Percentiles rank a stretch among this genome's conserved stretches.
These are phyloP conservation scores for Stemphylium vesicarium DNA, from an alignment of 2,329 filamentous ascomycete species.

Conservation along the genomic window DNA sequence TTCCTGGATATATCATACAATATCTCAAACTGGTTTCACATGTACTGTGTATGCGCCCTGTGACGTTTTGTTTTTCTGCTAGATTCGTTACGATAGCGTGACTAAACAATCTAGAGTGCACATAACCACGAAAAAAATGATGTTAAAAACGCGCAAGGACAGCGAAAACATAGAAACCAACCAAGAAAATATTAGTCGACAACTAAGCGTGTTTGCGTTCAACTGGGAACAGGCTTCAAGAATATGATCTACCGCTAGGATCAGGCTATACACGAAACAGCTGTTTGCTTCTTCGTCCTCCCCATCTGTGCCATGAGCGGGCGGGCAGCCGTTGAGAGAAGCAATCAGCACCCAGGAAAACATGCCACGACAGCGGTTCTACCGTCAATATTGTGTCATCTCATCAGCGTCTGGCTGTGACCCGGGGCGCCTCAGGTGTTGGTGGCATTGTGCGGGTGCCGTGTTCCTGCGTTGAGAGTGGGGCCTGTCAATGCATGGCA, in stretches of 20 bases:
- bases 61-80: too few relatives aligned
- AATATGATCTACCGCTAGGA: neutral
- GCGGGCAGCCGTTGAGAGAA: conserved; percentile 8
- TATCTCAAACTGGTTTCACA: too few relatives aligned
- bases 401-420: conserved; percentile 7
- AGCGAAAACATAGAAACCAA: too few relatives aligned
- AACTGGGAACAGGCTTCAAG: neutral
- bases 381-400: neutral
- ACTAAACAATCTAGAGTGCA: too few relatives aligned
- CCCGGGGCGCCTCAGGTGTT: conserved; percentile 10
- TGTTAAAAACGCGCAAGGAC: too few relatives aligned
- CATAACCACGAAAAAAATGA: too few relatives aligned
- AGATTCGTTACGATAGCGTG: too few relatives aligned
- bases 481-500: neutral
- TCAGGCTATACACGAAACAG: neutral
- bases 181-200: neutral
- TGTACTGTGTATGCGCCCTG: too few relatives aligned
- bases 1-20: too few relatives aligned
- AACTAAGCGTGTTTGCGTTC: neutral
- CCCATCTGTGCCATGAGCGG: neutral
- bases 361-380: neutral
- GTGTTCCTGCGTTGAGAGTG: conserved; percentile 16
- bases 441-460: conserved; percentile 1
- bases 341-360: conserved; percentile 1
- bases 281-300: conserved; percentile 4